Evolutionary conservation across 75 land plant genomes (phyloP).

Genomic region (Picea sitchensis): DNA sequence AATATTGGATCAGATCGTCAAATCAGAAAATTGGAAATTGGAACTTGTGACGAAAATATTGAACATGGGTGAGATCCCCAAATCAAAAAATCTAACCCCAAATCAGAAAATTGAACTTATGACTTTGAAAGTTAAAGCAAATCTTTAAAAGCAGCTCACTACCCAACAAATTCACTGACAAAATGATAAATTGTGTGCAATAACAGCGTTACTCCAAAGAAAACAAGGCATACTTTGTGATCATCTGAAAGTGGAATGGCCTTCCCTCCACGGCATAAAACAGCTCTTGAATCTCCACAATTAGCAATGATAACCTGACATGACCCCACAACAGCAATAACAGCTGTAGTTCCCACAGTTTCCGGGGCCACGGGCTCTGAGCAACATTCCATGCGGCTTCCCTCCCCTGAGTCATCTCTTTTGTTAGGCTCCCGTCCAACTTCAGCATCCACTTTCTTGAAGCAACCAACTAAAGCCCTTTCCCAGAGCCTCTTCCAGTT

Average conservation of each 20-base stretch:
- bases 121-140: too few species aligned
- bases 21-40: not conserved
- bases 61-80: too few species aligned
- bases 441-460: constrained; percentile 72
- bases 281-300: constrained; percentile 97
- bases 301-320: constrained; percentile 85
- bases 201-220: not conserved
- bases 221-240: constrained; percentile 68
- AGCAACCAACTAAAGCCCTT: constrained; percentile 52
- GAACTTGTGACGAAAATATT: too few species aligned
- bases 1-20: not conserved
- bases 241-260: constrained; percentile 80
- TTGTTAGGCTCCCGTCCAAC: constrained; percentile 37
- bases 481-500: constrained; percentile 55
- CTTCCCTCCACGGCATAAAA: constrained; percentile 82
- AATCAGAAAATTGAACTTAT: too few species aligned
- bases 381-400: constrained; percentile 13
- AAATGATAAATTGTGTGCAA: not conserved
- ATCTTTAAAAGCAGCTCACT: too few species aligned
- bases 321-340: constrained; percentile 75
- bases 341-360: constrained; percentile 89
- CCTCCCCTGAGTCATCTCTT: not conserved
- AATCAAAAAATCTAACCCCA: too few species aligned
- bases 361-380: constrained; percentile 76
- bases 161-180: too few species aligned